Conservation (phyloP, 1,284 basidiomycete species). For the Boletus mariae region DNA sequence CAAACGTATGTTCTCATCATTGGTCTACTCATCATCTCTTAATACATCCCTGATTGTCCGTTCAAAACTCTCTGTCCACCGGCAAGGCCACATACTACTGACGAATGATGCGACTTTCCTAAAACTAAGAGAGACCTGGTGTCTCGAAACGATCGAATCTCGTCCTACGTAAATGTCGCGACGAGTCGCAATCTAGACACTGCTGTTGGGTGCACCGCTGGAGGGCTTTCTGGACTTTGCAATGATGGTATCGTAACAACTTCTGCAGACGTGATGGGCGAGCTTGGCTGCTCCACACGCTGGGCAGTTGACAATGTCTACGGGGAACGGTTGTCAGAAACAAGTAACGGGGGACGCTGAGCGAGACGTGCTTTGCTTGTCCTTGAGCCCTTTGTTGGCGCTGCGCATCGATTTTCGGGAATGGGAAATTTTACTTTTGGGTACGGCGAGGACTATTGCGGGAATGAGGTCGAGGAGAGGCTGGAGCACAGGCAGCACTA, state of each 20-base stretch:
- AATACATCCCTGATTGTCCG: not conserved
- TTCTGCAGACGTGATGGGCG: slow-evolving; percentile 84
- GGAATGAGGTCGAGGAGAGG: slow-evolving; percentile 82
- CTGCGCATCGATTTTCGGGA: slow-evolving; percentile 93
- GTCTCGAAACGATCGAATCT: not conserved
- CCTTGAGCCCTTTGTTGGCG: slow-evolving; percentile 93
- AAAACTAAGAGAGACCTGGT: not conserved
- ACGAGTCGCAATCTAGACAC: not conserved
- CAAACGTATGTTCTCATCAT: not conserved
- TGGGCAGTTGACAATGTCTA: slow-evolving; percentile 91
- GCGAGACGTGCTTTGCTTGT: slow-evolving; percentile 76
- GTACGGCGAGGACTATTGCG: slow-evolving; percentile 86
- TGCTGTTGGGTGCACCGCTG: not conserved
- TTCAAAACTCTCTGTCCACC: not conserved
- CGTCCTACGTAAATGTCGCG: not conserved
- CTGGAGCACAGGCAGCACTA: slow-evolving; percentile 51
- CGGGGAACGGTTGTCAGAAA: slow-evolving; percentile 12
- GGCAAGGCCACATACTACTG: not conserved
- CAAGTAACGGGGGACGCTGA: not conserved
- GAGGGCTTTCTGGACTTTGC: slow-evolving; percentile 45
- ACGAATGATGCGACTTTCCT: not conserved
- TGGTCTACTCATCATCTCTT: not conserved
- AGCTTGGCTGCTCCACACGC: slow-evolving; percentile 88
- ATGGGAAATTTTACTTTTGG: slow-evolving; percentile 93
- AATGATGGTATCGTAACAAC: slow-evolving; percentile 79